Percentiles rank a stretch among this genome's conserved stretches.
These are phyloP conservation scores for Lotmaria passim DNA, from an alignment of 208 protist genomes.

Conservation along the genomic window DNA sequence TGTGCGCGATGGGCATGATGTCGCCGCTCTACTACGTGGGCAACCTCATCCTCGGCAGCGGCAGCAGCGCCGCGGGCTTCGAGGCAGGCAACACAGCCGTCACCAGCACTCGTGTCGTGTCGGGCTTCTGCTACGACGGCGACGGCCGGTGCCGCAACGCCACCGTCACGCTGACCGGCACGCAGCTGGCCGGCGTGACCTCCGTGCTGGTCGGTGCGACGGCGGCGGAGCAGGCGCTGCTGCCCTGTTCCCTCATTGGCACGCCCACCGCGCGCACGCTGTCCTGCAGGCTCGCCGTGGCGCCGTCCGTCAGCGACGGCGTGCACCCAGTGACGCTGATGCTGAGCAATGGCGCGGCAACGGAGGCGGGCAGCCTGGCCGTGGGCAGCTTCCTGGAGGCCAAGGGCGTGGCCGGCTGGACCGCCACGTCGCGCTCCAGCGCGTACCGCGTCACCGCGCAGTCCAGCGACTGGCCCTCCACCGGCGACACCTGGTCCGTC, in stretches of 20 bases:
- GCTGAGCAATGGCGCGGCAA: background rate
- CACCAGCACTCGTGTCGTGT: conserved; percentile 3
- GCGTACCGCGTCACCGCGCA: conserved; percentile 23
- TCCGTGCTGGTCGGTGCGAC: conserved; percentile 22
- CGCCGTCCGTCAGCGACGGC: background rate
- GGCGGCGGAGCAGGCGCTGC: background rate
- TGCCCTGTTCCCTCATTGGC: conserved; percentile 10
- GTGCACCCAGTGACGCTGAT: conserved; percentile 29
- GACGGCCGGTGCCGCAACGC: conserved; percentile 11
- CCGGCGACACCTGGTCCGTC: conserved; percentile 35
- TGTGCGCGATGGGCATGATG: conserved; percentile 34
- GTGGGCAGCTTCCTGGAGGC: conserved; percentile 10
- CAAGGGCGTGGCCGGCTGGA: background rate
- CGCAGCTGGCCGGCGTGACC: conserved; percentile 1
- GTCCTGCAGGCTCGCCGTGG: conserved; percentile 25
- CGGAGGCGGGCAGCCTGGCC: conserved; percentile 24
- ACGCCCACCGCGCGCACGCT: background rate
- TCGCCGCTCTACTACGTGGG: conserved; percentile 13
- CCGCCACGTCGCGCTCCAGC: background rate
- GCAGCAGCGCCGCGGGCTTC: background rate
- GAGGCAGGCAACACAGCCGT: no score
- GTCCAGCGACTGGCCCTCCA: conserved; percentile 33
- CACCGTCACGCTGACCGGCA: conserved; percentile 19
- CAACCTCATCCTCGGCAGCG: background rate
- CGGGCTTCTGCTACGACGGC: no score